Evolutionary conservation across 2,329 filamentous ascomycete species (phyloP).

Genomic region (Mollisiaceae sp.): DNA sequence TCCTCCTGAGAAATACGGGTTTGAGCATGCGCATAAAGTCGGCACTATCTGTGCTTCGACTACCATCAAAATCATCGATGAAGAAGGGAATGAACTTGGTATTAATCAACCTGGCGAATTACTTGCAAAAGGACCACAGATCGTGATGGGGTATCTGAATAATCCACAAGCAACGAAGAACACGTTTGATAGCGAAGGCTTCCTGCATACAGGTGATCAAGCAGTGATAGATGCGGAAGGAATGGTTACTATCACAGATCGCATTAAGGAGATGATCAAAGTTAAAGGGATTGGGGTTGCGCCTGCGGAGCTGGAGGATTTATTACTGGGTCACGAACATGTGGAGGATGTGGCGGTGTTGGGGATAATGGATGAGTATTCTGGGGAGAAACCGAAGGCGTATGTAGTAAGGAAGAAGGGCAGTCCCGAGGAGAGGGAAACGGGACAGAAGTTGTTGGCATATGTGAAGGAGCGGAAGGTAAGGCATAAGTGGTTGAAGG

Average conservation of each 20-base stretch:
- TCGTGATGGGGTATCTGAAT: conserved; percentile 79
- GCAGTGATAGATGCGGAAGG: conserved; percentile 64
- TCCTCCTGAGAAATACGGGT: conserved; percentile 59
- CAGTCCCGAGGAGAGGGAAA: conserved; percentile 32
- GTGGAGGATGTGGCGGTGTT: conserved; percentile 66
- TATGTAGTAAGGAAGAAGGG: conserved; percentile 56
- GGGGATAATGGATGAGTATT: conserved; percentile 53
- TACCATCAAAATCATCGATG: conserved; percentile 63
- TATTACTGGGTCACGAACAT: conserved; percentile 41
- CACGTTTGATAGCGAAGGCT: conserved; percentile 65
- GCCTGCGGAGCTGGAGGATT: conserved; percentile 50
- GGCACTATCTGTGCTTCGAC: conserved; percentile 63
- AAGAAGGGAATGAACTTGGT: conserved; percentile 58
- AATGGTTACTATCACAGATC: conserved; percentile 79
- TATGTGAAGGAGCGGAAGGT: conserved; percentile 61
- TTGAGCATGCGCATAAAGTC: conserved; percentile 60
- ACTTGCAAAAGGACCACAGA: conserved; percentile 72
- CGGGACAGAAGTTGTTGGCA: conserved; percentile 50
- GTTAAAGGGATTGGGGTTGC: conserved; percentile 50
- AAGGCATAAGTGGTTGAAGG: conserved; percentile 59
- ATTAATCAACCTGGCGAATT: conserved; percentile 60
- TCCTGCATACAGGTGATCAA: conserved; percentile 73
- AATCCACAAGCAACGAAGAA: conserved; percentile 31
- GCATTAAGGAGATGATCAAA: conserved; percentile 67
- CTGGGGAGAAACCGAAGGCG: conserved; percentile 55